Percentiles rank a stretch among this genome's conserved stretches.
phyloP scores from a whole-genome alignment of 1,284 basidiomycete genomes.

The Ustilago shanxiensis region DNA sequence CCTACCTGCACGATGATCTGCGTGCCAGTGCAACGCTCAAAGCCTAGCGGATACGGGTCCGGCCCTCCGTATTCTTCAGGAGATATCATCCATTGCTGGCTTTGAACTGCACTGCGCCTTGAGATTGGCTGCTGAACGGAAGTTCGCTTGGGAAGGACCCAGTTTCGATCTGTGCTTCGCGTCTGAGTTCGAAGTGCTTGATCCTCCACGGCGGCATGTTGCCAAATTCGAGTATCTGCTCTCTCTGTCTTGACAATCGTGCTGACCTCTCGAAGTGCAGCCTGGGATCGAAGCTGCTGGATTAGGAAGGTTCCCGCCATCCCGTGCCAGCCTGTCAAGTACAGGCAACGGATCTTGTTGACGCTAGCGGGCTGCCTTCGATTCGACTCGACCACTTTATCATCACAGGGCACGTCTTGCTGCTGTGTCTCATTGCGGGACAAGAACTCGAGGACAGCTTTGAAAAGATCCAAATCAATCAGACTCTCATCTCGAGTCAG shows the following conservation, averaged over 20 bases:
- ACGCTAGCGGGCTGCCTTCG: not conserved
- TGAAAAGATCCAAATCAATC: constrained; percentile 36
- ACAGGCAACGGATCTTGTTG: constrained; percentile 22
- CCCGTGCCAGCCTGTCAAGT: constrained; percentile 43
- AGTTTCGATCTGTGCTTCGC: not conserved
- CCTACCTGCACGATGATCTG: constrained; percentile 46
- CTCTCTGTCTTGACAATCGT: constrained; percentile 49
- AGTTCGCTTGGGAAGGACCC: not conserved
- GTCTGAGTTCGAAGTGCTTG: not conserved
- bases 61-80: not conserved
- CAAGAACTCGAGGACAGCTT: constrained; percentile 26
- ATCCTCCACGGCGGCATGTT: constrained; percentile 33
- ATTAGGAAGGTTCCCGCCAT: constrained; percentile 42
- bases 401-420: not conserved
- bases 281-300: constrained; percentile 37
- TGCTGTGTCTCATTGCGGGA: not conserved
- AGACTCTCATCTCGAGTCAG: constrained; percentile 39
- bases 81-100: not conserved
- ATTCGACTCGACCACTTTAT: not conserved
- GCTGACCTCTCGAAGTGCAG: constrained; percentile 15
- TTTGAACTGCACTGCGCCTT: not conserved
- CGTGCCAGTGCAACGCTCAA: constrained; percentile 20
- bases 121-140: not conserved
- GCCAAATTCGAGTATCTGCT: constrained; percentile 43
- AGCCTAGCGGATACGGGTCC: not conserved